Conservation (phyloP, 225 moss, liverwort and hornwort genomes). For the Neckera pumila region DNA sequence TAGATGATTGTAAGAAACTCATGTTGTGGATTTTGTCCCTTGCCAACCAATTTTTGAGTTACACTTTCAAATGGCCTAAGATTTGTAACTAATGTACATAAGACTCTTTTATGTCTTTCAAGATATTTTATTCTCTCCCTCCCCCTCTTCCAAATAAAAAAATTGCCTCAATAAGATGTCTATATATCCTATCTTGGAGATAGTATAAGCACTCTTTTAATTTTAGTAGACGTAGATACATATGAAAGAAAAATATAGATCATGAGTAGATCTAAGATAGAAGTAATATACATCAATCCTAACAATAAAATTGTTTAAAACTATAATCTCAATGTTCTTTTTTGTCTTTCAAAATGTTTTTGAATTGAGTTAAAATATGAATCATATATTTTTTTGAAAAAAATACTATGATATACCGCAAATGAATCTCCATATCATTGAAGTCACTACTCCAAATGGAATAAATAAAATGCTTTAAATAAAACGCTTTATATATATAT, state of each 20-base stretch:
- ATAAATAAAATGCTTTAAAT: too few species aligned
- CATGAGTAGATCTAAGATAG: too few species aligned
- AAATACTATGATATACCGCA: fast-evolving
- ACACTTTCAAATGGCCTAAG: fast-evolving
- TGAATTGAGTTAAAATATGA: neutral
- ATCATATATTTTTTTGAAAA: neutral
- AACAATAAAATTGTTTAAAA: fast-evolving
- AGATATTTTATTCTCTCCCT: neutral
- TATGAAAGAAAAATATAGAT: neutral
- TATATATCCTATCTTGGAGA: neutral
- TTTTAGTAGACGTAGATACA: neutral
- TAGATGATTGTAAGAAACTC: fast-evolving
- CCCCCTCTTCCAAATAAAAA: neutral
- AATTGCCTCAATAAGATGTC: neutral
- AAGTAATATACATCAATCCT: neutral
- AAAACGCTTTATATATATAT: too few species aligned
- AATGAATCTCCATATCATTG: neutral
- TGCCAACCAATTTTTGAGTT: neutral
- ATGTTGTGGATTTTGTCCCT: fast-evolving
- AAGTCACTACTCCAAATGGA: neutral
- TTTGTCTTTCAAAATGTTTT: neutral
- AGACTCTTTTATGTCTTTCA: neutral
- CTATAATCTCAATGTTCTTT: neutral
- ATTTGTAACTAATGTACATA: too few species aligned
- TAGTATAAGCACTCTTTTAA: neutral